phyloP scores from a whole-genome alignment of 2,329 filamentous ascomycete genomes.

The Paecilomyces dactylethromorphus region DNA sequence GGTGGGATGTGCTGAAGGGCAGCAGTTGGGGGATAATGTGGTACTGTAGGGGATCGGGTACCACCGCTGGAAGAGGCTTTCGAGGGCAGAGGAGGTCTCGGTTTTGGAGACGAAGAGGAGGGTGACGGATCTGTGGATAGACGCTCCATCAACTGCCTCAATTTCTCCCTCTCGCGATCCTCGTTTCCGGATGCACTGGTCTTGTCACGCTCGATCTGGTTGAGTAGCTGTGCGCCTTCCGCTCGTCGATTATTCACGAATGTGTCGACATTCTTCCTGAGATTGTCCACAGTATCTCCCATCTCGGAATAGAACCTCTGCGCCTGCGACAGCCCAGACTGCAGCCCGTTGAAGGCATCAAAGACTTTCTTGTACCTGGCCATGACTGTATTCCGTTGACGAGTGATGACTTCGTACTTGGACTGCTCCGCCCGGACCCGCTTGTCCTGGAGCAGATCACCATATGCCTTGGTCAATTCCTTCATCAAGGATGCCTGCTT shows the following conservation, averaged over 20 bases:
- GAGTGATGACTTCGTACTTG: conserved; percentile 84
- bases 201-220: conserved; percentile 77
- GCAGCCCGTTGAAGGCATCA: conserved; percentile 84
- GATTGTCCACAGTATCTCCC: conserved; percentile 84
- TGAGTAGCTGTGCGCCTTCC: conserved; percentile 83
- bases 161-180: conserved; percentile 76
- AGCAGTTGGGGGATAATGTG: conserved; percentile 25
- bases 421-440: conserved; percentile 87
- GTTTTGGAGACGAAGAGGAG: conserved; percentile 25
- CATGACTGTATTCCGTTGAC: conserved; percentile 74
- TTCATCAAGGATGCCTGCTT: conserved; percentile 94
- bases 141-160: conserved; percentile 87
- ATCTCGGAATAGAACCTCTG: conserved; percentile 94
- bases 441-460: conserved; percentile 84
- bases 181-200: conserved; percentile 55
- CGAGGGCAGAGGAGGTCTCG: conserved; percentile 25
- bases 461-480: conserved; percentile 82
- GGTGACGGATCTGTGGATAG: conserved; percentile 69
- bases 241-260: conserved; percentile 92
- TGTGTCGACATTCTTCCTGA: conserved; percentile 91
- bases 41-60: conserved; percentile 33
- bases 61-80: conserved; percentile 24
- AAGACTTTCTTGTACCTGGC: conserved; percentile 85
- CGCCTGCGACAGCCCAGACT: conserved; percentile 77
- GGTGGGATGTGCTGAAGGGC: conserved; percentile 17